Base-by-base conservation (phyloP, 768 basidiomycete genomes). In the Boletus eberwhitei region DNA sequence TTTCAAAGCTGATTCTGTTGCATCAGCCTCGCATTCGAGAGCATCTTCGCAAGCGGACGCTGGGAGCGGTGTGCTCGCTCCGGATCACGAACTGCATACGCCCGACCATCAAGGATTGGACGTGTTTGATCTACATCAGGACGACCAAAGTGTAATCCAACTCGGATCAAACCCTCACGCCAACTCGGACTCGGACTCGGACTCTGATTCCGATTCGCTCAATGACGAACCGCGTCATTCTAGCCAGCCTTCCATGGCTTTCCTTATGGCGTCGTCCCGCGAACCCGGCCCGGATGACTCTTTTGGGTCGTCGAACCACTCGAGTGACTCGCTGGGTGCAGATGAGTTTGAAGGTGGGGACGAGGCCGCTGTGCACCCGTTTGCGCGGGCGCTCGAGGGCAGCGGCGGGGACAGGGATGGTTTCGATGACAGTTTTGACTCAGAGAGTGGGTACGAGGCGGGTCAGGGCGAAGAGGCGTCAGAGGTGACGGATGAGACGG, bases 161-260 rank as follows among this genome's bases (percentile, higher is more conserved):
- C 54, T 59, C 8, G 58, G 44, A 36, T 49, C 44, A 19, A 42
- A 59, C 17, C 42, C 55, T 41, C 48, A 37, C 26, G 26, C 46
- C 1, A 67, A 67, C 17, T 60, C 65, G 6, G 48, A 60, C 34
- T 45, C 66, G 5, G 80, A 83, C 58, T 83, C 80, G 1, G 80
- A 32, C 12, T 32, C 31, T 12, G 31, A 83, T 59, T 84, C 83
- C 2, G 85, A 86, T 64, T 83, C 82, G 26, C 72, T 83, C 50
- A 81, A 81, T 54, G 71, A 76, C 39, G 74, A 77, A 39, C 81
- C 83, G 39, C 71, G 81, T 47, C 77, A 79, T 63, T 78, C 83
- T 4, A 79, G 77, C 5, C 82, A 85, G 59, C 87, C 88, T 2
- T 87, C 86, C 9, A 83, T 82, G 1, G 86, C 86, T 2, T 89